Evolutionary conservation across 129 eudicot species (phyloP).

Genomic region (Dittrichia graveolens): DNA sequence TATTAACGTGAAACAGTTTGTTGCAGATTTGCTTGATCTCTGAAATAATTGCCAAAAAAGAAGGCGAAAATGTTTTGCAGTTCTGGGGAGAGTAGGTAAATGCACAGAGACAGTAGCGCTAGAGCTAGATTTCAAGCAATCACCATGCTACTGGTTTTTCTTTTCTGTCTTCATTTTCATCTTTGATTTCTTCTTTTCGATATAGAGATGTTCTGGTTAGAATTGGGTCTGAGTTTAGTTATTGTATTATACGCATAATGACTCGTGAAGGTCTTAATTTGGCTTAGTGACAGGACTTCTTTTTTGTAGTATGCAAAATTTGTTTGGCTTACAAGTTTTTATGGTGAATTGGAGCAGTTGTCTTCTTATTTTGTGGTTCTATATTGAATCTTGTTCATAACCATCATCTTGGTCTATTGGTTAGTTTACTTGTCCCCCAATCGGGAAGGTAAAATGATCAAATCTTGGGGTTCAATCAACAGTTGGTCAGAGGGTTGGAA

Average conservation of each 20-base stretch:
- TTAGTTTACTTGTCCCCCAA: no score
- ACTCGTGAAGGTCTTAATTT: constrained; percentile 28
- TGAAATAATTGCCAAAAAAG: constrained; percentile 29
- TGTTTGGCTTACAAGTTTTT: constrained; percentile 25
- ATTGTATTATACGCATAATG: constrained; percentile 40
- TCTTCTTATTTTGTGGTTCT: constrained; percentile 5
- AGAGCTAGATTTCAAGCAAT: constrained; percentile 33
- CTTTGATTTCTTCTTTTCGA: constrained; percentile 8
- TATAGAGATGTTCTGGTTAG: constrained; percentile 35
- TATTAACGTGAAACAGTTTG: background rate
- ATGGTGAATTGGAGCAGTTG: constrained; percentile 21
- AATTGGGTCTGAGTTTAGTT: constrained; percentile 33
- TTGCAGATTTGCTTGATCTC: constrained; percentile 34
- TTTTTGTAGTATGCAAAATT: constrained; percentile 35
- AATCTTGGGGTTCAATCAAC: no score
- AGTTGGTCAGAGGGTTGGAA: no score
- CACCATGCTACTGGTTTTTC: constrained; percentile 20
- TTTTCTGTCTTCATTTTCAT: background rate
- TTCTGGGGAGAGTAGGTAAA: constrained; percentile 25
- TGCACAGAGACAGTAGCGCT: constrained; percentile 41
- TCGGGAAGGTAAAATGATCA: no score
- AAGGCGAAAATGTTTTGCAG: constrained; percentile 26
- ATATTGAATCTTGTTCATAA: constrained; percentile 1
- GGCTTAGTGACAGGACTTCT: constrained; percentile 23
- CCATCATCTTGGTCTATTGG: no score